Percentiles rank a stretch among this genome's conserved stretches.
These are phyloP conservation scores for Lactarius psammicola DNA, from an alignment of 768 basidiomycete species.

Conservation along the genomic window DNA sequence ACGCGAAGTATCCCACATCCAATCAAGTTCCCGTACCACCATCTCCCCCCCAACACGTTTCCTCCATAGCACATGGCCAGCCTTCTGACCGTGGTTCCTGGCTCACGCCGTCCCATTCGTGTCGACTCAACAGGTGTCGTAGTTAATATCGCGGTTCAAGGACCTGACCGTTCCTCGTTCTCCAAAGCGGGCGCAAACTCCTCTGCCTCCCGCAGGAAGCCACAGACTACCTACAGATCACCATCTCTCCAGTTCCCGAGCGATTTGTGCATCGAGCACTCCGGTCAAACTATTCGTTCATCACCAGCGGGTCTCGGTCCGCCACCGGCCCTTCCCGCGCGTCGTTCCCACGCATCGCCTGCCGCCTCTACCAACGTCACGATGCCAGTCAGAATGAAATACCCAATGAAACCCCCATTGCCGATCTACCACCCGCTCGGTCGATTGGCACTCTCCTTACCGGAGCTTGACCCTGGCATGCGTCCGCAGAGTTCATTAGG, in stretches of 20 bases:
- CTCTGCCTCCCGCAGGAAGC: conserved; percentile 26
- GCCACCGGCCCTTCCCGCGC: conserved; percentile 1
- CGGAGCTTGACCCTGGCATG: conserved; percentile 24
- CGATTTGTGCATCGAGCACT: conserved; percentile 28
- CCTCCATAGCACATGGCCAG: conserved; percentile 19
- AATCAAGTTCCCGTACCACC: not conserved
- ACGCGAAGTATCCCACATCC: conserved; percentile 3
- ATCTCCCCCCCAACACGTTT: not conserved
- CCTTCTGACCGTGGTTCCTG: conserved; percentile 25
- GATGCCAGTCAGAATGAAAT: conserved; percentile 13
- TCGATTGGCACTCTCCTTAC: conserved; percentile 27
- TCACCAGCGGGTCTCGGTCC: conserved; percentile 19
- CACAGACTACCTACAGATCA: conserved; percentile 27
- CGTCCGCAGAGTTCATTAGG: conserved; percentile 4
- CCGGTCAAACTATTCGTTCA: conserved; percentile 17
- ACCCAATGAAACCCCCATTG: conserved; percentile 24
- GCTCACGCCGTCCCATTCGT: conserved; percentile 29
- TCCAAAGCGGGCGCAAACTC: conserved; percentile 21
- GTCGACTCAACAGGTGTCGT: conserved; percentile 26
- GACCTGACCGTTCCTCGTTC: conserved; percentile 9
- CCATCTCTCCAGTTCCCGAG: conserved; percentile 25
- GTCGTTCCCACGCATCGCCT: conserved; percentile 17
- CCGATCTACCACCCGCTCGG: conserved; percentile 30
- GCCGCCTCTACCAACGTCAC: not conserved
- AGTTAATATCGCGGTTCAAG: conserved; percentile 23